phyloP scores from a whole-genome alignment of 202 grass and related monocot genomes.

The Hordeum pubiflorum region DNA sequence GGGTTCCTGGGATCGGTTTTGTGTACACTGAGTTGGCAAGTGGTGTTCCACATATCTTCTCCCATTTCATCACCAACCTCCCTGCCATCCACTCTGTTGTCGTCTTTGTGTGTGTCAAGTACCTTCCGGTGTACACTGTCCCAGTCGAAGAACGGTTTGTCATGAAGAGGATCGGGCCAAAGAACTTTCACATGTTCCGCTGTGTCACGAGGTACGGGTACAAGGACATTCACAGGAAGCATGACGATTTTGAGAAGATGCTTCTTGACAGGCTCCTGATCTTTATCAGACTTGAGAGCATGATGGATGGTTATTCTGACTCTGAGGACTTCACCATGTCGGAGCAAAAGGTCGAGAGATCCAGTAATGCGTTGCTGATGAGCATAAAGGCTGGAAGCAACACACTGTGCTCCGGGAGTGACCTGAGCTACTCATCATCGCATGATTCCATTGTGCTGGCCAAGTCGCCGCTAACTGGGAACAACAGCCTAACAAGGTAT shows the following conservation, averaged over 20 bases:
- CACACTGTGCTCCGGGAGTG: slow-evolving; percentile 31
- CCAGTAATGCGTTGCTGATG: slow-evolving; percentile 4
- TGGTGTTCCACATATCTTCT: slow-evolving; percentile 72
- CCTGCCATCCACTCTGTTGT: slow-evolving; percentile 84
- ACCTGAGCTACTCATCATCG: slow-evolving; percentile 41
- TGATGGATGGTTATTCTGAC: slow-evolving; percentile 84
- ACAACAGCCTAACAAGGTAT: slow-evolving; percentile 46
- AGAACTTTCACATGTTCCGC: slow-evolving; percentile 77
- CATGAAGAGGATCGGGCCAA: slow-evolving; percentile 68
- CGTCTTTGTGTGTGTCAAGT: slow-evolving; percentile 79
- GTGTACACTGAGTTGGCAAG: slow-evolving; percentile 74
- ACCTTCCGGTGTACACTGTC: slow-evolving; percentile 74
- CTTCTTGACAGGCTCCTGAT: slow-evolving; percentile 56
- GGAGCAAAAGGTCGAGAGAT: slow-evolving; percentile 25
- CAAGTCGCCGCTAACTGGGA: slow-evolving; percentile 10
- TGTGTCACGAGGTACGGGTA: slow-evolving; percentile 76
- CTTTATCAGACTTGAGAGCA: slow-evolving; percentile 67
- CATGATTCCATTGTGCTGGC: slow-evolving; percentile 44
- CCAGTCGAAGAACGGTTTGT: slow-evolving; percentile 55
- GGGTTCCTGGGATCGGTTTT: slow-evolving; percentile 83
- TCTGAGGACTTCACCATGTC: slow-evolving; percentile 53
- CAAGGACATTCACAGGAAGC: slow-evolving; percentile 81
- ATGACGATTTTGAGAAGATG: slow-evolving; percentile 86
- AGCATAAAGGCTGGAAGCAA: slow-evolving; percentile 15
- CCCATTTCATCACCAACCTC: slow-evolving; percentile 88